Evolutionary conservation across 805 yeast species (phyloP).

Genomic region (Saccharomycopsis sp.): DNA sequence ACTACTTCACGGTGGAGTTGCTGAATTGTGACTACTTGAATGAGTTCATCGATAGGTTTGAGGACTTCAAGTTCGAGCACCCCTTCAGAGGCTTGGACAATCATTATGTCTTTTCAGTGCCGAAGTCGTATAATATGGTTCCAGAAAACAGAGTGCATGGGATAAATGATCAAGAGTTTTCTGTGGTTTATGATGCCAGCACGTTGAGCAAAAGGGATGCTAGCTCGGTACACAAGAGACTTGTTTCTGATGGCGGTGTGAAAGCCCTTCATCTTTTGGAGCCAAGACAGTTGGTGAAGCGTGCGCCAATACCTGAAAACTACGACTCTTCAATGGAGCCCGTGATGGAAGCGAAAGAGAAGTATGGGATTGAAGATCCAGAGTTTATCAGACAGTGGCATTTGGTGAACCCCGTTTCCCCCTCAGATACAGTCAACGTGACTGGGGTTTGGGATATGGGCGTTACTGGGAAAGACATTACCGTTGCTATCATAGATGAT

Average conservation of each 20-base stretch:
- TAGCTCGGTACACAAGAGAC: slow-evolving; percentile 20
- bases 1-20: slow-evolving; percentile 59
- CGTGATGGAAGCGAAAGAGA: slow-evolving; percentile 37
- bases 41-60: slow-evolving; percentile 33
- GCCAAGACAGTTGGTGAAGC: slow-evolving; percentile 42
- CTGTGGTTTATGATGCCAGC: slow-evolving; percentile 13
- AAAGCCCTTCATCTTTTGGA: slow-evolving; percentile 46
- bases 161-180: slow-evolving; percentile 19
- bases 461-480: slow-evolving; percentile 72
- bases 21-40: slow-evolving; percentile 25
- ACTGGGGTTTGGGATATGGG: slow-evolving; percentile 76
- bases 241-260: slow-evolving; percentile 26
- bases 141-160: slow-evolving; percentile 17
- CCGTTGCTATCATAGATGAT: slow-evolving; percentile 88
- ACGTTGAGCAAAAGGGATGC: slow-evolving; percentile 10
- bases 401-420: slow-evolving; percentile 59
- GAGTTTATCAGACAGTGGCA: slow-evolving; percentile 87
- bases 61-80: slow-evolving; percentile 53
- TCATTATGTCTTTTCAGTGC: slow-evolving; percentile 58
- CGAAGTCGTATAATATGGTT: slow-evolving; percentile 25
- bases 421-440: slow-evolving; percentile 83
- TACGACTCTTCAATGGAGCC: slow-evolving; percentile 37
- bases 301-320: slow-evolving; percentile 45
- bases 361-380: slow-evolving; percentile 71
- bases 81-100: slow-evolving; percentile 49